Conservation (phyloP, 2,329 filamentous ascomycete species). For the Fusarium euwallaceae region DNA sequence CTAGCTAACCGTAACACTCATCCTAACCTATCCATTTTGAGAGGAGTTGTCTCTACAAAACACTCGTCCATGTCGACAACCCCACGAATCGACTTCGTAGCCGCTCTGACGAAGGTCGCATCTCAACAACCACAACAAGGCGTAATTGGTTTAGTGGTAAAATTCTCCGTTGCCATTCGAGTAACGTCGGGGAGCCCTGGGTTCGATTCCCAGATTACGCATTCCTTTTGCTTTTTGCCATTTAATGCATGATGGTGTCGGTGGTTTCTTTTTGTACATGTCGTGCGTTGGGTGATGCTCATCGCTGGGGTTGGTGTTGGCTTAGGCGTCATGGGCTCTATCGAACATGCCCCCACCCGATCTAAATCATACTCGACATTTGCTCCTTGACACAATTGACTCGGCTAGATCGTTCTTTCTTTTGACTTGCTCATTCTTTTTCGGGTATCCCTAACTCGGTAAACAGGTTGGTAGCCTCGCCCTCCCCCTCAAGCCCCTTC, state of each 20-base stretch:
- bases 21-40: too few species aligned
- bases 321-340: background rate
- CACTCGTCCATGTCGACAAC: background rate
- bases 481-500: conserved; percentile 69
- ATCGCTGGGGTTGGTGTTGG: background rate
- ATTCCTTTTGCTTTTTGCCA: conserved; percentile 4
- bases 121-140: background rate
- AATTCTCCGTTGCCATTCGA: background rate
- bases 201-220: background rate
- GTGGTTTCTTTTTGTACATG: background rate
- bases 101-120: background rate
- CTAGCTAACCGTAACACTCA: too few species aligned
- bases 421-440: conserved; percentile 1
- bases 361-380: background rate
- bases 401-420: background rate
- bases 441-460: conserved; percentile 61
- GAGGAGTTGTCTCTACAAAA: too few species aligned
- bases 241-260: background rate
- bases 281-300: too few species aligned
- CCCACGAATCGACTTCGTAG: background rate
- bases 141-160: conserved; percentile 2
- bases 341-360: background rate
- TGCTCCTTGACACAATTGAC: background rate
- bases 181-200: background rate
- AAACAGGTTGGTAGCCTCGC: conserved; percentile 63